Evolutionary conservation across 768 basidiomycete genomes (phyloP), one percentile per base, ranked within the genome.

Genomic region (Mycena crocata): DNA sequence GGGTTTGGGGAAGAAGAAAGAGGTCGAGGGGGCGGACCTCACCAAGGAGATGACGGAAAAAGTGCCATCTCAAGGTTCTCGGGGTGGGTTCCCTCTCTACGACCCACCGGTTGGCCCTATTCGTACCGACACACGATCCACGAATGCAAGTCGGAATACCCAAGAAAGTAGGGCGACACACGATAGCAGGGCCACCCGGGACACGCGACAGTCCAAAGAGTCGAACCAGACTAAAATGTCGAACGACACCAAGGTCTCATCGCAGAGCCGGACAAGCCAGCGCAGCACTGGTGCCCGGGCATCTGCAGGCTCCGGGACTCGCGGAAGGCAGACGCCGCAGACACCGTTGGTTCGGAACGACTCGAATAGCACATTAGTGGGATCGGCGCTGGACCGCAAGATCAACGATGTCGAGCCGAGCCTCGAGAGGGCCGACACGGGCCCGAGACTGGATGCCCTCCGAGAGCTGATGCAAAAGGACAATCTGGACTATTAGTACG

Each of bases 401-500:
- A 79, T 91, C 48, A 85, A 85, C 54, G 91, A 93, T 62, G 79
- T 83, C 0, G 90, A 89, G 32, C 83, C 86, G 3, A 80, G 87
- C 42, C 79, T 80, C 56, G 84, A 84, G 64, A 82, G 77, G 40
- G 79, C 84, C 0, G 90, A 93, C 72, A 92, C 92, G 0, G 77
- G 81, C 3, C 86, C 86, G 50, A 81, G 89, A 51, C 76, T 94
- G 45, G 85, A 86, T 6, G 87, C 88, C 35, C 75, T 94, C 64
- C 84, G 92, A 44, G 86, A 84, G 48, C 76, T 88, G 57, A 93
- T 94, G 92, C 56, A 69, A 21, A 90, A 89, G 72, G 88, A 92
- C 58, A 83, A 81, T 52, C 78, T 93, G 59, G 90, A 93, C 74
- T 93, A 89, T 72, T 94, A 93, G 92, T 93, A 73, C 77, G 90